Conservation (phyloP, 2,329 filamentous ascomycete genomes). For the Penicillium sp. region DNA sequence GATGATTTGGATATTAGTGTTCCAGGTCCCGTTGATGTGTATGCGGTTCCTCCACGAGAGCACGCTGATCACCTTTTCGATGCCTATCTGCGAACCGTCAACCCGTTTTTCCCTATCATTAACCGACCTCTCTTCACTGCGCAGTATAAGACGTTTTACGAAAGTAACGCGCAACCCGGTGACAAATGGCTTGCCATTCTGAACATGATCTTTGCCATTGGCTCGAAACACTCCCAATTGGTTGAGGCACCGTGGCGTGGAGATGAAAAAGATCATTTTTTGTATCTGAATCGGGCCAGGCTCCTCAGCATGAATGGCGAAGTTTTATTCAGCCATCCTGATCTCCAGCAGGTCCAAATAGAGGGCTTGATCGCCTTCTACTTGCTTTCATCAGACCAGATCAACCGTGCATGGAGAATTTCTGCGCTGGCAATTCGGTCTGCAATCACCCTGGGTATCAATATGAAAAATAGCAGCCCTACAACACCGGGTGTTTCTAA, state of each 20-base stretch:
- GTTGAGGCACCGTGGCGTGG: slow-evolving; percentile 44
- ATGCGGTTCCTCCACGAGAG: slow-evolving; percentile 42
- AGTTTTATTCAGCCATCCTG: slow-evolving; percentile 44
- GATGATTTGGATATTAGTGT: slow-evolving; percentile 46
- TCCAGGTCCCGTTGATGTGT: slow-evolving; percentile 42
- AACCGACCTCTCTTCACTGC: slow-evolving; percentile 41
- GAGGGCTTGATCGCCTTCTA: slow-evolving; percentile 47
- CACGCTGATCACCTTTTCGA: slow-evolving; percentile 45
- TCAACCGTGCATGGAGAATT: slow-evolving; percentile 48
- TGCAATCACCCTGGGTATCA: slow-evolving; percentile 45
- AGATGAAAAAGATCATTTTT: slow-evolving; percentile 44
- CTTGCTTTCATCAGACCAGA: slow-evolving; percentile 43
- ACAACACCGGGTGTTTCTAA: slow-evolving; percentile 41
- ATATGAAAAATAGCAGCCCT: slow-evolving; percentile 44
- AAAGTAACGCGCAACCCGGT: slow-evolving; percentile 34
- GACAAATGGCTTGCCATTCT: slow-evolving; percentile 47
- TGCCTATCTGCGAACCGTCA: slow-evolving; percentile 43
- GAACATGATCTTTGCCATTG: slow-evolving; percentile 50
- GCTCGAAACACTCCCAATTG: slow-evolving; percentile 45
- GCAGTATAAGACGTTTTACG: slow-evolving; percentile 43
- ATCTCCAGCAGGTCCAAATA: slow-evolving; percentile 49
- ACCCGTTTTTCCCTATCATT: slow-evolving; percentile 48
- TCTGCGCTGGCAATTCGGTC: slow-evolving; percentile 45
- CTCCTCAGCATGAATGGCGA: slow-evolving; percentile 45
- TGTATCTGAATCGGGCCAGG: slow-evolving; percentile 46